Conservation (phyloP, 176 grass and related monocot species). For the Thalia dealbata region DNA sequence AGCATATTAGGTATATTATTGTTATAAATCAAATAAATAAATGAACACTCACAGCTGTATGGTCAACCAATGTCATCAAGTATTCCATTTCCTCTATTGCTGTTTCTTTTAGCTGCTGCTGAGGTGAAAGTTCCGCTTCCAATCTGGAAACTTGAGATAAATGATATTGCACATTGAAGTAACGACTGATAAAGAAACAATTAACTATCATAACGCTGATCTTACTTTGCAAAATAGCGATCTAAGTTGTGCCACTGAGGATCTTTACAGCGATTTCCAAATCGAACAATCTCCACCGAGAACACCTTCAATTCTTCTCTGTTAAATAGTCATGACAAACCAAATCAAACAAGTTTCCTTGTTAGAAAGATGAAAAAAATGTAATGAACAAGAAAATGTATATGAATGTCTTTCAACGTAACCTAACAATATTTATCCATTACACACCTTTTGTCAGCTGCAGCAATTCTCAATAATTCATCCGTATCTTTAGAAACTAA, state of each 20-base stretch:
- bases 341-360: neutral
- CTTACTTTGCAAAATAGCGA: slow-evolving; percentile 35
- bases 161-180: neutral
- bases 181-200: neutral
- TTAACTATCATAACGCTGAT: neutral
- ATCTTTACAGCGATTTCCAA: slow-evolving; percentile 46
- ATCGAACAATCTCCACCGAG: slow-evolving; percentile 32
- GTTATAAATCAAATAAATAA: neutral
- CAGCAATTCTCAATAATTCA: slow-evolving; percentile 35
- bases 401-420: neutral
- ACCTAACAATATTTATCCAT: neutral
- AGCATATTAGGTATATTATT: neutral
- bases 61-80: slow-evolving; percentile 29
- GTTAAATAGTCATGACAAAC: slow-evolving; percentile 17
- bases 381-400: neutral
- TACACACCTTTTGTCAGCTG: slow-evolving; percentile 39
- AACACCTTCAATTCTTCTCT: slow-evolving; percentile 43
- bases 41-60: slow-evolving; percentile 41
- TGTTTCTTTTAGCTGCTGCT: slow-evolving; percentile 22
- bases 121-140: slow-evolving; percentile 22
- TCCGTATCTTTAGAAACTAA: slow-evolving; percentile 41
- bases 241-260: slow-evolving; percentile 51
- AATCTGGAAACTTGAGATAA: slow-evolving; percentile 18
- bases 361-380: neutral
- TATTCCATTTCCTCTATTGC: slow-evolving; percentile 31